Base-by-base conservation (phyloP, 345 rosid genomes). In the Crucihimalaya himalaica region DNA sequence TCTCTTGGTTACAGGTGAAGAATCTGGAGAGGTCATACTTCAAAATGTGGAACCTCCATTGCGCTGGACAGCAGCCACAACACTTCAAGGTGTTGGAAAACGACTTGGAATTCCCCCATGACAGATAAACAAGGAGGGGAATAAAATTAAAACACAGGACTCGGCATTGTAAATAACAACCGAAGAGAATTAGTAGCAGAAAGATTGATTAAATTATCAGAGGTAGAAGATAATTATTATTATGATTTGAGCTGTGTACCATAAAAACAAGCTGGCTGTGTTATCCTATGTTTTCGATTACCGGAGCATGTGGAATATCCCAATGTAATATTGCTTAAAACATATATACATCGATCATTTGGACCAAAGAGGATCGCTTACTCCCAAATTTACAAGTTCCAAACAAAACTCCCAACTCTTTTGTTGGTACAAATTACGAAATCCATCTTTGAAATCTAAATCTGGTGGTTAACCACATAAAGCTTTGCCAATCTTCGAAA, bases 11-110 rank as follows among this genome's bases (percentile, higher is more conserved):
- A 73, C 89, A 96, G 98, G 99, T 96, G 63, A 84, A 80, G 70
- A 96, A 96, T 82, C 84, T 96, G 40, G 99, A 92, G 79, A 79
- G 97, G 67, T 77, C 97, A 11, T 96, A 87, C 82, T 86, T 89
- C 72, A 96, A 87, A 80, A 96, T 96, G 99, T 96, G 98, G 99
- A 90, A 81, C 84, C 77, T 92, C 8, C 83, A 88, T 70, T 89
- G 97, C 81, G 77, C 82, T 0, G 88, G 97, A 40, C 85, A 85
- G 82, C 85, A 89, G 53, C 91, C 96, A 9, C 87, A 84, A 39
- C 97, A 86, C 80, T 96, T 92, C 18, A 90, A 85, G 70, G 99
- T 96, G 3, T 72, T 78, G 0, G 99, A 96, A 82, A 84, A 82
- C 74, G 97, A 96, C 70, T 29, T 68, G 5, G 97, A 92, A 28